phyloP scores from a whole-genome alignment of 192 early-diverging fungal species.

The Rhizoclosmatium sp. region DNA sequence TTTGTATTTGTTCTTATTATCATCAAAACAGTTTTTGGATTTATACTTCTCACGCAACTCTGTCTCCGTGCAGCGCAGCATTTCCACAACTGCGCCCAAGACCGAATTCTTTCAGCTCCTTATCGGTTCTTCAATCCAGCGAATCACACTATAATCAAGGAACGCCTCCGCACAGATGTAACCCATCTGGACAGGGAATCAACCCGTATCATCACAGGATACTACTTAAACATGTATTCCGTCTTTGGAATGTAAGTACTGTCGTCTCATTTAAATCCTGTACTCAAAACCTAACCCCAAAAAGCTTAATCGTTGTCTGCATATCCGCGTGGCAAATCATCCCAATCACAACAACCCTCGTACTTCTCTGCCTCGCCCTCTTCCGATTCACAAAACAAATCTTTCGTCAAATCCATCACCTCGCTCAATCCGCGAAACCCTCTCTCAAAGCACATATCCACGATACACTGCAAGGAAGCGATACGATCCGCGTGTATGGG shows the following conservation, averaged over 20 bases:
- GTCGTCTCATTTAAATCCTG: background rate
- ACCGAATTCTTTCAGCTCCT: conserved; percentile 55
- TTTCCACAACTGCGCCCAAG: conserved; percentile 58
- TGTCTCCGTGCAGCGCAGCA: conserved; percentile 53
- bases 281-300: background rate
- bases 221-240: background rate
- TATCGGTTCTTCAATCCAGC: conserved; percentile 45
- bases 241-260: background rate
- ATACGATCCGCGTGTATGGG: conserved; percentile 41
- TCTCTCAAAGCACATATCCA: conserved; percentile 45
- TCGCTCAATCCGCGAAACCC: conserved; percentile 42
- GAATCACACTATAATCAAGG: conserved; percentile 33
- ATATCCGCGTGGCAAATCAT: conserved; percentile 24
- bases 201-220: background rate
- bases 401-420: conserved; percentile 42
- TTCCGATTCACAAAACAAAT: conserved; percentile 36
- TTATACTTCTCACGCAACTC: background rate
- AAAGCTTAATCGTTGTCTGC: conserved; percentile 11
- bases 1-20: background rate
- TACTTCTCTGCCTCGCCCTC: conserved; percentile 23
- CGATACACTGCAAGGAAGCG: conserved; percentile 46
- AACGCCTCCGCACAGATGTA: conserved; percentile 9
- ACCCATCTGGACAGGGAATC: conserved; percentile 9
- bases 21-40: conserved; percentile 2
- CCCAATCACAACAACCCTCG: conserved; percentile 18